Conservation (phyloP, 306 rosid species). For the Pterocarpus macrocarpus region DNA sequence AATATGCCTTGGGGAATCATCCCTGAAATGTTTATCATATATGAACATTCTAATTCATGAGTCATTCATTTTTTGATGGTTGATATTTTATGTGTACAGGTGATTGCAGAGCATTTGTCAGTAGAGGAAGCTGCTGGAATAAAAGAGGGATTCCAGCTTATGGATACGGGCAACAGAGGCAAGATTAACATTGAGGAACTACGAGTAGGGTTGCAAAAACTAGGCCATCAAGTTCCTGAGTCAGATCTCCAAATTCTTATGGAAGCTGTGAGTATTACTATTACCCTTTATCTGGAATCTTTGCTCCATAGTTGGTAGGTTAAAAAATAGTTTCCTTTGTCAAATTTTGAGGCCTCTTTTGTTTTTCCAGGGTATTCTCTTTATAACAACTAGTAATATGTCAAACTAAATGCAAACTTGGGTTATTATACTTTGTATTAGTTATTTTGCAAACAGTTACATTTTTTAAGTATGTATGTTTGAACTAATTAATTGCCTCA, state of each 20-base stretch:
- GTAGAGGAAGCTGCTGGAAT: slow-evolving; percentile 92
- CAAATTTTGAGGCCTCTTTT: slow-evolving; percentile 23
- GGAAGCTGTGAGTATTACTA: slow-evolving; percentile 87
- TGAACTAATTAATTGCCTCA: slow-evolving; percentile 2
- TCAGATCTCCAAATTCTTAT: slow-evolving; percentile 79
- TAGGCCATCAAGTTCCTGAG: slow-evolving; percentile 85
- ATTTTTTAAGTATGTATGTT: background rate
- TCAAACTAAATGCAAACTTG: slow-evolving; percentile 27
- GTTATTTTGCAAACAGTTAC: background rate
- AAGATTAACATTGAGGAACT: slow-evolving; percentile 86
- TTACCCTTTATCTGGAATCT: slow-evolving; percentile 31
- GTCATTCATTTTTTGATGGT: slow-evolving; percentile 10
- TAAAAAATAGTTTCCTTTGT: background rate
- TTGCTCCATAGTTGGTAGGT: background rate
- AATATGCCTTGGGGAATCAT: slow-evolving; percentile 26
- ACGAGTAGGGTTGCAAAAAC: slow-evolving; percentile 78
- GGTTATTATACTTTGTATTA: background rate
- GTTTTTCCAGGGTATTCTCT: background rate
- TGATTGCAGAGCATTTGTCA: slow-evolving; percentile 93
- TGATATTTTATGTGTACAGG: slow-evolving; percentile 61
- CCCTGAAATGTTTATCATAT: slow-evolving; percentile 25
- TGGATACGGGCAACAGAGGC: slow-evolving; percentile 83
- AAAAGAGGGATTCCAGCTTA: slow-evolving; percentile 77
- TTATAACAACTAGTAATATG: background rate
- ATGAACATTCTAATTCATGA: slow-evolving; percentile 17